Conservation (phyloP, 148 eudicot genomes). For the Amaranthus hypochondriacus region DNA sequence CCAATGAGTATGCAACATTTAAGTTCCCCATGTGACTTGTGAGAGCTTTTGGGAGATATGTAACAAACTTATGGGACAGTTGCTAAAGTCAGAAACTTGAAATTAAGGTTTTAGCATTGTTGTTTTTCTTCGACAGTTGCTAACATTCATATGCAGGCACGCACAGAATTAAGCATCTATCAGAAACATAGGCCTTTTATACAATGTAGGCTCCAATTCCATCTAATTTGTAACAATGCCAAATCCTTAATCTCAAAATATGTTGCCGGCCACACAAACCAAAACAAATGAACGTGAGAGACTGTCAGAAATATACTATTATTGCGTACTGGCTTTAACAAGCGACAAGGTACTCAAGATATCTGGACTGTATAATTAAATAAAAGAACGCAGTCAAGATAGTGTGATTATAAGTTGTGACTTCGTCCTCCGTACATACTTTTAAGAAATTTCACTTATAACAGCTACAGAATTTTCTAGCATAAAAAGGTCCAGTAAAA, state of each 20-base stretch:
- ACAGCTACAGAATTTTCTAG: background rate
- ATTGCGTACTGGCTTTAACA: background rate
- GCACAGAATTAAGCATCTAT: background rate
- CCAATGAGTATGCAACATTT: background rate
- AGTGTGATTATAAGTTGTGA: too few relatives aligned
- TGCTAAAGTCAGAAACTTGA: too few relatives aligned
- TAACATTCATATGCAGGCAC: background rate
- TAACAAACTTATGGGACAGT: too few relatives aligned
- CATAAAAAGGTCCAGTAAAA: background rate
- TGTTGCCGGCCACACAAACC: too few relatives aligned
- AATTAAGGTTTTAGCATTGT: background rate
- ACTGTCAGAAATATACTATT: background rate
- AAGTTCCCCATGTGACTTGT: background rate
- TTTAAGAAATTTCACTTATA: background rate
- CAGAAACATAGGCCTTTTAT: background rate
- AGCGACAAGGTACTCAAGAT: background rate
- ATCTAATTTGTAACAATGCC: too few relatives aligned
- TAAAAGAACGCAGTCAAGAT: too few relatives aligned
- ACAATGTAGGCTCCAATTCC: background rate
- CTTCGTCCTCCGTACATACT: too few relatives aligned
- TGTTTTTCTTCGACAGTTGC: background rate
- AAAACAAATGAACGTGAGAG: too few relatives aligned
- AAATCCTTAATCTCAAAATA: too few relatives aligned
- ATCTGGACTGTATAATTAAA: background rate
- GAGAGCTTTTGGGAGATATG: too few relatives aligned